Conservation (phyloP, 345 rosid species). For the Trapa bicornis region DNA sequence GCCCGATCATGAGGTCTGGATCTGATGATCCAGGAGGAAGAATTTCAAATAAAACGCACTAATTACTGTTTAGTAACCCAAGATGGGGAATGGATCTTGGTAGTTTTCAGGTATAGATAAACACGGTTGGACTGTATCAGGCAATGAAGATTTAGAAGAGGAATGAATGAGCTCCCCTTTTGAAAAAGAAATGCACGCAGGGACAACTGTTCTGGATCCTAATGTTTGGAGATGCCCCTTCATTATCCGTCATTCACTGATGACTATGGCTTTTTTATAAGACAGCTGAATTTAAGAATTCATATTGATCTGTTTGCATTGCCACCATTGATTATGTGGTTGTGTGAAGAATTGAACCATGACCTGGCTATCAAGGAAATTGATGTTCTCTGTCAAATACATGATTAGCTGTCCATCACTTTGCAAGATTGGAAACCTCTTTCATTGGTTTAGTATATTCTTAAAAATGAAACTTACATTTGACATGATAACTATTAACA, state of each 20-base stretch:
- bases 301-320: not conserved
- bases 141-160: not conserved
- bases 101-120: not conserved
- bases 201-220: not conserved
- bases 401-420: not conserved
- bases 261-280: not conserved
- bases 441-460: not conserved
- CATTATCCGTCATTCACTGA: not conserved
- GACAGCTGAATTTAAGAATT: not conserved
- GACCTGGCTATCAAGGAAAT: not conserved
- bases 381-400: not conserved
- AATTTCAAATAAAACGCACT: not conserved
- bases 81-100: not conserved
- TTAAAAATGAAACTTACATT: not conserved
- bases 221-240: not conserved
- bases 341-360: not conserved
- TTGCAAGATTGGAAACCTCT: not conserved
- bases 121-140: not conserved
- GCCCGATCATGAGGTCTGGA: not conserved
- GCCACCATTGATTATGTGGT: not conserved
- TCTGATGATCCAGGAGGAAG: not conserved
- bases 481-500: not conserved
- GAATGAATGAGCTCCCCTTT: not conserved
- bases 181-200: too few species aligned
- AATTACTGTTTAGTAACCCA: not conserved